Percentiles rank a stretch among this genome's conserved stretches.
Evolutionary conservation across 2,329 filamentous ascomycete genomes (phyloP).

Genomic region (Ploettnerulaceae sp.): DNA sequence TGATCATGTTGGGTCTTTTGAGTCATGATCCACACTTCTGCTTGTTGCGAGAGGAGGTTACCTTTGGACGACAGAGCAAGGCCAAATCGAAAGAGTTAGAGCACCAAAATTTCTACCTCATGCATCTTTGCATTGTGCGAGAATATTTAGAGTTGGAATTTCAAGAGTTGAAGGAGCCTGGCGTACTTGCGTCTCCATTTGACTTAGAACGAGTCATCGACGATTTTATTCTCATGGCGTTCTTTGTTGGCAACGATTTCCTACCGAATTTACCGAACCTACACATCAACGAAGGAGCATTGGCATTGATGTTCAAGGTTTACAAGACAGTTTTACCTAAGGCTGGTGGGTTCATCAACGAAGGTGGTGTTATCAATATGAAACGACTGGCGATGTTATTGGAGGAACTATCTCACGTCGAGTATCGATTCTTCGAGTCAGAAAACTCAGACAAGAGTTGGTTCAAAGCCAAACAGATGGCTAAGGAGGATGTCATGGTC

Average conservation of each 20-base stretch:
- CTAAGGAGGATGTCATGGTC: conserved; percentile 61
- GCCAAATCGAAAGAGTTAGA: conserved; percentile 93
- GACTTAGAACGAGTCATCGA: conserved; percentile 97
- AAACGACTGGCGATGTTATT: conserved; percentile 71
- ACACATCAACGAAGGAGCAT: conserved; percentile 96
- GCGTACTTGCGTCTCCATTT: conserved; percentile 69
- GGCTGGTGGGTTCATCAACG: conserved; percentile 93
- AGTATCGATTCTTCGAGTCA: conserved; percentile 87
- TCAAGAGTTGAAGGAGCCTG: conserved; percentile 77
- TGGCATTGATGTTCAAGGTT: conserved; percentile 94
- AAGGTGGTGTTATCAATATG: conserved; percentile 88
- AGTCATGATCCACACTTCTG: conserved; percentile 99
- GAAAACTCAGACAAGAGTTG: conserved; percentile 86
- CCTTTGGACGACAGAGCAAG: conserved; percentile 83
- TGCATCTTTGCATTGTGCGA: conserved; percentile 95
- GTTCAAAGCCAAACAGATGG: conserved; percentile 81
- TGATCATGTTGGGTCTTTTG: conserved; percentile 96
- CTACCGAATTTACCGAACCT: conserved; percentile 91
- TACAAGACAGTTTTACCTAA: conserved; percentile 88
- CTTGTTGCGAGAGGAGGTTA: conserved; percentile 93
- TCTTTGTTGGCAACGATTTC: conserved; percentile 99
- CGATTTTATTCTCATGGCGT: conserved; percentile 99
- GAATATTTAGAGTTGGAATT: conserved; percentile 98
- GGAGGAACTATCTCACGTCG: conserved; percentile 80
- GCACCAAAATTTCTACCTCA: conserved; percentile 96